These are phyloP conservation scores for Coniochaeta hoffmannii DNA, from an alignment of 2,329 filamentous ascomycete genomes.

Conservation along the genomic window DNA sequence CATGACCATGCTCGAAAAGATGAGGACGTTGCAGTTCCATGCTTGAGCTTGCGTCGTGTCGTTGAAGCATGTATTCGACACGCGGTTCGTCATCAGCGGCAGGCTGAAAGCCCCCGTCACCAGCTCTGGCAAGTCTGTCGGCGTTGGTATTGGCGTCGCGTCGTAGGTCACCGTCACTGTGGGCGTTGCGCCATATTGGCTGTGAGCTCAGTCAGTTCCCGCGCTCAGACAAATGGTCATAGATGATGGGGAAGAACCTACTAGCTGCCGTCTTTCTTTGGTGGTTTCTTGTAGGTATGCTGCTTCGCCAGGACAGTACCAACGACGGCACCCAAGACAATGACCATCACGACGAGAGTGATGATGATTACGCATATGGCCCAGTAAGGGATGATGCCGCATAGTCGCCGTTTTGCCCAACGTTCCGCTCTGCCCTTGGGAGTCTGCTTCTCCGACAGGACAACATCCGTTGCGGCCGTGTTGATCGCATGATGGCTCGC, in stretches of 20 bases:
- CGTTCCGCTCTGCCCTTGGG: constrained; percentile 43
- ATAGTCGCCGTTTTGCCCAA: constrained; percentile 46
- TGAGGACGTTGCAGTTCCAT: constrained; percentile 56
- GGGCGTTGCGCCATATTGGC: neutral
- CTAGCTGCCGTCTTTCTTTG: constrained; percentile 11
- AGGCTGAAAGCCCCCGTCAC: constrained; percentile 48
- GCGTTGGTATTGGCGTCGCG: constrained; percentile 42
- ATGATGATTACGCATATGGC: constrained; percentile 43
- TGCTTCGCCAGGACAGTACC: constrained; percentile 33
- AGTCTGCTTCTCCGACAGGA: constrained; percentile 38
- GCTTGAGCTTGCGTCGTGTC: constrained; percentile 46
- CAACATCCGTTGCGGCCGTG: constrained; percentile 30
- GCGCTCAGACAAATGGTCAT: neutral
- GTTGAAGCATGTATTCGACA: constrained; percentile 49
- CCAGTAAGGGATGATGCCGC: constrained; percentile 56
- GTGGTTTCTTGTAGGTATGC: constrained; percentile 15
- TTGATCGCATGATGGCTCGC: constrained; percentile 48
- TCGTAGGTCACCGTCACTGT: constrained; percentile 35
- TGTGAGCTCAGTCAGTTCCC: constrained; percentile 9
- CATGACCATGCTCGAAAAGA: constrained; percentile 27
- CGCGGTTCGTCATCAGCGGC: constrained; percentile 41
- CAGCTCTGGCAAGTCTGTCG: constrained; percentile 43
- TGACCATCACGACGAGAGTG: constrained; percentile 43
- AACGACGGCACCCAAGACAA: constrained; percentile 50
- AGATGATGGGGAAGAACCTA: constrained; percentile 14